Evolutionary conservation across 208 protist genomes (phyloP).

Genomic region (Crithidia bombi): DNA sequence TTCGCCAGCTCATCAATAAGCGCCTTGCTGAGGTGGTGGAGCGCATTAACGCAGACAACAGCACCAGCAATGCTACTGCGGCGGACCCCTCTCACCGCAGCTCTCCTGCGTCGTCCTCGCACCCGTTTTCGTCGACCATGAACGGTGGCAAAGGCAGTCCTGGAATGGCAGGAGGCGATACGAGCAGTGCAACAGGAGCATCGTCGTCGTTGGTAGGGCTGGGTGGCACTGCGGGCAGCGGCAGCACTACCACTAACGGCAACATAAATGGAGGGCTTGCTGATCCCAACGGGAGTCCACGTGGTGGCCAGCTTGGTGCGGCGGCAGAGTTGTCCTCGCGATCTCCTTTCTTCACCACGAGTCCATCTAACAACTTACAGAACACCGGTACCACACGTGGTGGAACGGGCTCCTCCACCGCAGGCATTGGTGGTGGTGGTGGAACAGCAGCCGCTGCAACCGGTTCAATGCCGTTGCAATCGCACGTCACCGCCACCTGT

Average conservation of each 20-base stretch:
- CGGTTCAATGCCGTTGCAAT: too few species aligned
- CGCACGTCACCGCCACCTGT: too few species aligned
- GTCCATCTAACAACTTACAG: neutral
- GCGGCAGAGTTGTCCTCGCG: neutral
- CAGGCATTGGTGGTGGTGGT: neutral
- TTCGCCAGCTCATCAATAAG: conserved; percentile 67
- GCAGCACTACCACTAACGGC: neutral
- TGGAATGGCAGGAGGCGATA: neutral
- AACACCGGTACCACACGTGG: neutral
- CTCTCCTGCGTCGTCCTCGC: neutral
- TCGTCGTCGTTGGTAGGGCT: neutral
- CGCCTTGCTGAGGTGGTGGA: conserved; percentile 36
- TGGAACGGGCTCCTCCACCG: neutral
- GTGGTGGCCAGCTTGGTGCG: neutral
- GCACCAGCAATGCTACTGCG: neutral
- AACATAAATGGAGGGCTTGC: neutral
- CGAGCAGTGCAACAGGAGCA: neutral
- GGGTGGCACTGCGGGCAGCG: neutral
- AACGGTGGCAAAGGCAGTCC: neutral
- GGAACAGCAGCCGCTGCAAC: too few species aligned
- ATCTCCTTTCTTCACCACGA: conserved; percentile 3
- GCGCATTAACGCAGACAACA: conserved; percentile 34
- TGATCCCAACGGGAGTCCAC: too few species aligned
- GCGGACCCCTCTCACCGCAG: neutral
- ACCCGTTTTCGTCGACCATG: neutral